Evolutionary conservation across 352 stramenopile species (phyloP).

Genomic region (Pythium rishiriense): DNA sequence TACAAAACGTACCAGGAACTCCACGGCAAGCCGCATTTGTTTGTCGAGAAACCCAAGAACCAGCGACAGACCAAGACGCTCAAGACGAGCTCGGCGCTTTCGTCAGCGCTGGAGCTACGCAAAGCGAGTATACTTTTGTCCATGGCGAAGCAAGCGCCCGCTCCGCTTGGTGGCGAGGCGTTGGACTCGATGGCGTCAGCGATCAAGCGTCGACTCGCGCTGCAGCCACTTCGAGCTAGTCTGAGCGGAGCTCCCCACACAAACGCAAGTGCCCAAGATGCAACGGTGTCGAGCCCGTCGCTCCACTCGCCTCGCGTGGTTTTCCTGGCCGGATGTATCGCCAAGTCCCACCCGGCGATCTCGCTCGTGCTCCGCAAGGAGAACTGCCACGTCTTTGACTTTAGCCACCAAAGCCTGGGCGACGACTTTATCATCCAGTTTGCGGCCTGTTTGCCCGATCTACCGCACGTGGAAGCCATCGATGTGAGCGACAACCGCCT

Average conservation of each 20-base stretch:
- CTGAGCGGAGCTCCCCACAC: not conserved
- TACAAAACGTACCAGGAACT: constrained; percentile 61
- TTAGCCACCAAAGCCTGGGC: constrained; percentile 62
- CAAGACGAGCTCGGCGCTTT: constrained; percentile 23
- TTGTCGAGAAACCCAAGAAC: constrained; percentile 35
- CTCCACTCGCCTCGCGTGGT: constrained; percentile 48
- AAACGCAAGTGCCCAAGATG: not conserved
- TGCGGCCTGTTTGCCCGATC: constrained; percentile 51
- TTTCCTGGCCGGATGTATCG: constrained; percentile 53
- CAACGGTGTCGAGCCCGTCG: constrained; percentile 20
- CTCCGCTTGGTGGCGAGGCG: not conserved
- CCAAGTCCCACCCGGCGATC: constrained; percentile 41
- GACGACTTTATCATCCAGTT: constrained; percentile 67
- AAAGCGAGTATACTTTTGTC: constrained; percentile 22
- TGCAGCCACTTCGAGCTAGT: constrained; percentile 20
- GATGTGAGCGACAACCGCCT: constrained; percentile 63
- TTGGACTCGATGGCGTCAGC: not conserved
- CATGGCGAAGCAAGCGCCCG: constrained; percentile 1
- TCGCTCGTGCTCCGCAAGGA: constrained; percentile 51
- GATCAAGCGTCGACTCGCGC: constrained; percentile 12
- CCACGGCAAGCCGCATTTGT: constrained; percentile 59
- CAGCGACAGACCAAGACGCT: constrained; percentile 15
- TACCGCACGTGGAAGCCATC: constrained; percentile 68
- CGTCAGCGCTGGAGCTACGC: constrained; percentile 20
- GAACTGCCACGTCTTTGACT: constrained; percentile 47